Conservation (phyloP, 2,329 filamentous ascomycete species). For the Simplicillium sp. region DNA sequence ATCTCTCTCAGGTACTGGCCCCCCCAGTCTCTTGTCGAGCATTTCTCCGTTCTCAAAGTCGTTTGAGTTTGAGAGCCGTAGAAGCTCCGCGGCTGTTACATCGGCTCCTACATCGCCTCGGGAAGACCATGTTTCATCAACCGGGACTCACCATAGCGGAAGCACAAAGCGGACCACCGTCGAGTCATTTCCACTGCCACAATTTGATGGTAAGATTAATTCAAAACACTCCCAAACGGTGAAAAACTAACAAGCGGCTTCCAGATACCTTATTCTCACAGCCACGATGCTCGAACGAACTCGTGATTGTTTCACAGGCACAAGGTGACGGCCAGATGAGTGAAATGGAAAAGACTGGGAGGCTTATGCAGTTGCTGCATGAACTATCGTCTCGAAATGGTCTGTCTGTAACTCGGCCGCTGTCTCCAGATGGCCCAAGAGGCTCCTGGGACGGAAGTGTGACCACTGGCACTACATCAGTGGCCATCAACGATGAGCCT, state of each 20-base stretch:
- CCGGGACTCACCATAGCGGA: too few species aligned
- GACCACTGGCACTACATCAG: background rate
- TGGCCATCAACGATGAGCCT: conserved; percentile 12
- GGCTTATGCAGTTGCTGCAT: conserved; percentile 2
- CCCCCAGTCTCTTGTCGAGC: conserved; percentile 16
- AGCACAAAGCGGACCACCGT: conserved; percentile 1
- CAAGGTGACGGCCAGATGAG: background rate
- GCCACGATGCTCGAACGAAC: background rate
- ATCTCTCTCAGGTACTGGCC: conserved; percentile 13
- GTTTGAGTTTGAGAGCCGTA: conserved; percentile 14
- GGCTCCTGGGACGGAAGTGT: background rate
- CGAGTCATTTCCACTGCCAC: background rate
- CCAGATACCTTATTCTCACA: background rate
- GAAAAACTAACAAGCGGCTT: background rate
- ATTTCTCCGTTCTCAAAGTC: conserved; percentile 15
- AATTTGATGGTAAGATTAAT: conserved; percentile 2
- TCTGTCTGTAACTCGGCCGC: background rate
- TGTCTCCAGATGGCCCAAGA: background rate
- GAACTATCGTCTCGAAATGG: background rate
- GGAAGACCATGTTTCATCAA: background rate
- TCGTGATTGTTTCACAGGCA: background rate
- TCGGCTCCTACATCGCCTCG: conserved; percentile 5
- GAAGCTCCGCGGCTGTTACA: conserved; percentile 11
- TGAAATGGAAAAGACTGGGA: background rate
- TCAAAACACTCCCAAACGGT: background rate